Evolutionary conservation across 371 early-diverging fungal species (phyloP), one percentile per base, ranked within the genome.

Genomic region (Coemansia sp.): DNA sequence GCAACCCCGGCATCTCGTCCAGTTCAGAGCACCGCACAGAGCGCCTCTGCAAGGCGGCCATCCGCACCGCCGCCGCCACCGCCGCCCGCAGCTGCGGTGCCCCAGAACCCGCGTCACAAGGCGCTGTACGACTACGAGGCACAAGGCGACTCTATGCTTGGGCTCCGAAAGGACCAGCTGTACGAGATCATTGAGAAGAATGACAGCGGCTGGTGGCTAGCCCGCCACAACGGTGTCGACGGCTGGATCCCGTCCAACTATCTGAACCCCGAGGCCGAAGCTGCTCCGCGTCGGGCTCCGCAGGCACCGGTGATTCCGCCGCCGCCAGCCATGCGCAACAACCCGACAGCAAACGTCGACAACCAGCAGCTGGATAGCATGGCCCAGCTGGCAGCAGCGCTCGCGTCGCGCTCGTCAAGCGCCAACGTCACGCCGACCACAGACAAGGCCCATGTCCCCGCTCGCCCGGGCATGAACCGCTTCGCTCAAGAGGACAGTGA

Each of bases 231-330:
- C 55, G 90, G 88, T 36, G 79, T 82, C 57, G 87, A 90, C 77
- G 90, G 91, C 31, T 92, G 92, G 93, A 88, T 91, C 9, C 93
- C 93, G 36, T 89, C 88, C 64, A 91, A 91, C 70, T 92, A 92
- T 67, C 67, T 92, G 45, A 90, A 86, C 50, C 68, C 60, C 11
- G 71, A 79, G 38, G 64, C 67, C 48, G 68, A 69, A 14, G 52
- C 59, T 11, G 59, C 70, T 8, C 34, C 64, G 13, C 65, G 61
- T 16, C 58, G 39, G 30, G 31, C 39, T 30, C 64, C 62, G 3
- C 53, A 58, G 11, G 53, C 70, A 9, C 77, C 65, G 13, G 64
- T 62, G 35, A 52, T 63, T 52, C 70, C 65, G 38, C 49, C 45
- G 26, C 65, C 64, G 7, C 51, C 57, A 7, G 61, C 54, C 9